Conservation (phyloP, 805 yeast species). For the Suhomyces xylopsoci region DNA sequence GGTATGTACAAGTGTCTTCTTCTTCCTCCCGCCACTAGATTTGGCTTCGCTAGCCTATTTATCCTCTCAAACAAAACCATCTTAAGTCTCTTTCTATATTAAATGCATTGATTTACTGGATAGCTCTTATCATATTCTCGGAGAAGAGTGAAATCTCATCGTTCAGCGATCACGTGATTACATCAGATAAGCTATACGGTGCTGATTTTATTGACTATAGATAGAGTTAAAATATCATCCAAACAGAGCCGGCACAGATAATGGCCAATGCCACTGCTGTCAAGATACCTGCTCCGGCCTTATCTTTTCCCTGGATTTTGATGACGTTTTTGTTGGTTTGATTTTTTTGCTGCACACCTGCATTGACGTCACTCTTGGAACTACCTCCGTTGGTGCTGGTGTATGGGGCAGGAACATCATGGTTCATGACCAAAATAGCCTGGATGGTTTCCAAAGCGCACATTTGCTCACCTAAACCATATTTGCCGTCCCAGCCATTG, state of each 20-base stretch:
- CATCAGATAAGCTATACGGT: too few relatives aligned
- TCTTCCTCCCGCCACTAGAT: slow-evolving; percentile 31
- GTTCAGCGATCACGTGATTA: not conserved
- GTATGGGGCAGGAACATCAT: slow-evolving; percentile 28
- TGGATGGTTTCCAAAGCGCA: slow-evolving; percentile 64
- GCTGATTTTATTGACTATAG: not conserved
- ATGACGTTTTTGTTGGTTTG: slow-evolving; percentile 41
- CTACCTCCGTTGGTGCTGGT: slow-evolving; percentile 36
- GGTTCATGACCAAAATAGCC: slow-evolving; percentile 42
- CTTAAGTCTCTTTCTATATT: not conserved
- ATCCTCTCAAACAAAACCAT: slow-evolving; percentile 43
- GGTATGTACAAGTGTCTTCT: slow-evolving; percentile 42
- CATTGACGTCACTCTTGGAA: slow-evolving; percentile 32
- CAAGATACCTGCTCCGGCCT: slow-evolving; percentile 85
- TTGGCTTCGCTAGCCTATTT: slow-evolving; percentile 41
- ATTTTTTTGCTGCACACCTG: slow-evolving; percentile 50
- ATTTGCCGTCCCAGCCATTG: slow-evolving; percentile 59
- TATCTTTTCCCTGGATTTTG: slow-evolving; percentile 48
- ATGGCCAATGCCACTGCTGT: slow-evolving; percentile 70
- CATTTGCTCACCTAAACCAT: slow-evolving; percentile 81
- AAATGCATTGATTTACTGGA: not conserved
- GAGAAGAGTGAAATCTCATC: not conserved
- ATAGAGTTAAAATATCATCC: slow-evolving; percentile 62
- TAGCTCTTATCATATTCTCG: not conserved
- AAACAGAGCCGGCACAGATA: slow-evolving; percentile 63